These are phyloP conservation scores for Emericellopsis atlantica DNA, from an alignment of 2,329 filamentous ascomycete species.

Conservation along the genomic window DNA sequence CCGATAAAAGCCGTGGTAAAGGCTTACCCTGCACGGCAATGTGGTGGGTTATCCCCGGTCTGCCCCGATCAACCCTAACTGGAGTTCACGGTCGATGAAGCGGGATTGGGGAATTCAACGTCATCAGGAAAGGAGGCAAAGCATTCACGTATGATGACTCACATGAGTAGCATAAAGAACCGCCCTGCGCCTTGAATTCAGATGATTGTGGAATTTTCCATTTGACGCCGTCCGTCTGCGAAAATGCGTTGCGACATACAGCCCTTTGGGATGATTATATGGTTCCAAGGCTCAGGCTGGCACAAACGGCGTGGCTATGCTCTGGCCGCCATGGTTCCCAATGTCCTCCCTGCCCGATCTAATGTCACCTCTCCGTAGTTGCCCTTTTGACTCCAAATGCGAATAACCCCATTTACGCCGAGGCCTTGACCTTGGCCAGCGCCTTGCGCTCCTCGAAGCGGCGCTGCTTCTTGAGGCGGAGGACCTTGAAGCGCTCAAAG, in stretches of 20 bases:
- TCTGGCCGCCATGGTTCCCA: constrained; percentile 16
- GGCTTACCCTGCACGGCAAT: no score
- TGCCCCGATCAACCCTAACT: no score
- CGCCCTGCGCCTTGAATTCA: constrained; percentile 19
- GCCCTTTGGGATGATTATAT: constrained; percentile 43
- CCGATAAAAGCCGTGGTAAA: no score
- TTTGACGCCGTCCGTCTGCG: constrained; percentile 52
- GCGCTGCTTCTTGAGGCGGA: constrained; percentile 98
- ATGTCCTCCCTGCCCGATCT: constrained; percentile 20
- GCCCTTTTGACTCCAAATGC: constrained; percentile 7
- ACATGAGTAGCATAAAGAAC: no score
- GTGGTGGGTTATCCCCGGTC: no score
- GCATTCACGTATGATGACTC: no score
- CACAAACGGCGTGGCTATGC: constrained; percentile 1
- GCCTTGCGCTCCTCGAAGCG: constrained; percentile 97
- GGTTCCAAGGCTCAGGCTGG: constrained; percentile 17
- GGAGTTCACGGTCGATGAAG: neutral
- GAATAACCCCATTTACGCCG: constrained; percentile 42
- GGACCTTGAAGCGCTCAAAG: constrained; percentile 99
- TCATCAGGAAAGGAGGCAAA: no score
- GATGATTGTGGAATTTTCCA: constrained; percentile 42
- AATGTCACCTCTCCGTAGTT: constrained; percentile 17
- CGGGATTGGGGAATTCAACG: neutral
- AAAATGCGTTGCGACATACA: constrained; percentile 51
- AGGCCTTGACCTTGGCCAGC: constrained; percentile 81